A percentile compares a stretch with the other conserved stretches of the same genome.
phyloP scores from a whole-genome alignment of 345 rosid species.

The Brassica cretica region DNA sequence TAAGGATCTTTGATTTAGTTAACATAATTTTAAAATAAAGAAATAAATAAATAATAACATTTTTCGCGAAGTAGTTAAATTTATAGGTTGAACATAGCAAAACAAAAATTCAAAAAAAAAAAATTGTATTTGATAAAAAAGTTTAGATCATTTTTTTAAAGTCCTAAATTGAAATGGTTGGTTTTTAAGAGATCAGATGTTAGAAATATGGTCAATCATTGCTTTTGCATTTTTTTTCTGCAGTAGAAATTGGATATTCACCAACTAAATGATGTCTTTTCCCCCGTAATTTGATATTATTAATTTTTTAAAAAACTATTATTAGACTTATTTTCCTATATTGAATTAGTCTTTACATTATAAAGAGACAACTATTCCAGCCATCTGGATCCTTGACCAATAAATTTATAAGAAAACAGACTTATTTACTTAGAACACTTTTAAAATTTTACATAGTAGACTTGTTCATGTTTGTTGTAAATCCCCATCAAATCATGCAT shows the following conservation, averaged over 20 bases:
- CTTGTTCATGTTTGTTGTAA: conserved; percentile 16
- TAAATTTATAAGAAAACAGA: background rate
- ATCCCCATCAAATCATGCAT: background rate
- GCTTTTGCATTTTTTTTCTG: background rate
- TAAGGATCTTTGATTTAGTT: too few species aligned
- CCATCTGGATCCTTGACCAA: background rate
- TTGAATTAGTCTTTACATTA: conserved; percentile 10
- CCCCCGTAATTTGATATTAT: background rate
- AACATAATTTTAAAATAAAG: too few species aligned
- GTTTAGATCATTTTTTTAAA: too few species aligned
- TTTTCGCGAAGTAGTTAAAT: too few species aligned
- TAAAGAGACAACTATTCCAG: background rate
- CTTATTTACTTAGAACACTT: background rate
- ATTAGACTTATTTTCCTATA: background rate
- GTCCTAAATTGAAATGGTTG: too few species aligned
- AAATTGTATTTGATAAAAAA: too few species aligned
- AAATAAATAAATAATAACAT: too few species aligned
- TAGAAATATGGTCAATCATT: background rate
- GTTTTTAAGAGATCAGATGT: background rate
- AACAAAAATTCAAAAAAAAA: too few species aligned
- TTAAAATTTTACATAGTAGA: background rate
- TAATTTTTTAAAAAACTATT: background rate
- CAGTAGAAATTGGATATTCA: background rate
- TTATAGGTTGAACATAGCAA: too few species aligned
- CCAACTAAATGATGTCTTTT: background rate